Percentiles rank a stretch among this genome's conserved stretches.
Evolutionary conservation across 768 basidiomycete genomes (phyloP).

Genomic region (Suillus cothurnatus): DNA sequence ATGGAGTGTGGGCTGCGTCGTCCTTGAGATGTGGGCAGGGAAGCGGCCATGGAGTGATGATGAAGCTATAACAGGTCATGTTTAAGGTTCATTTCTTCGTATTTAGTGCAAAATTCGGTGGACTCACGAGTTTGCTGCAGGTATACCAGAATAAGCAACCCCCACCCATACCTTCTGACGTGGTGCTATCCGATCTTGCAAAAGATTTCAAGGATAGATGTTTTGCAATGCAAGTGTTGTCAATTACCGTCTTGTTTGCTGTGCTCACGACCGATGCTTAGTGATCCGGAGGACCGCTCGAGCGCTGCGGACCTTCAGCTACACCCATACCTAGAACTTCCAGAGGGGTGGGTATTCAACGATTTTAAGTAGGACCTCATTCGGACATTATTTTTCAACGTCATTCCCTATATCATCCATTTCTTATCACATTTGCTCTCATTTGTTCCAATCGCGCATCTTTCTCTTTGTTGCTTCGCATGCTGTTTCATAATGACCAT

Average conservation of each 20-base stretch:
- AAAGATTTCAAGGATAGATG: constrained; percentile 88
- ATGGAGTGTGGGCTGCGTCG: constrained; percentile 99
- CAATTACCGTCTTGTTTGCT: background rate
- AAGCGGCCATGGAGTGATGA: constrained; percentile 91
- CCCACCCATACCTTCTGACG: constrained; percentile 87
- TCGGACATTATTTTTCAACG: constrained; percentile 18
- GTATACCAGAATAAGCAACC: constrained; percentile 82
- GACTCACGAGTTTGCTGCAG: constrained; percentile 39
- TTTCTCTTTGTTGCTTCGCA: constrained; percentile 13
- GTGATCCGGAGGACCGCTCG: constrained; percentile 84
- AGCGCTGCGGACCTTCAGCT: constrained; percentile 74
- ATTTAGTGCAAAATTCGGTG: background rate
- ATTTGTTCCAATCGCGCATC: constrained; percentile 18
- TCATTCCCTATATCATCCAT: constrained; percentile 27
- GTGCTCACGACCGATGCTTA: constrained; percentile 29
- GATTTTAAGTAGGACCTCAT: constrained; percentile 39
- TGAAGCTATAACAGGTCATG: constrained; percentile 91
- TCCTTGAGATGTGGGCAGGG: constrained; percentile 99
- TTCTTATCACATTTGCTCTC: constrained; percentile 25
- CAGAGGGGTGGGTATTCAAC: constrained; percentile 75
- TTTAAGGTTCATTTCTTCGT: constrained; percentile 65
- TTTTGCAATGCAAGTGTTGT: constrained; percentile 75
- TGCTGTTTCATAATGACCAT: constrained; percentile 32
- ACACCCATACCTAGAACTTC: constrained; percentile 77
- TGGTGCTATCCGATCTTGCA: constrained; percentile 72